phyloP scores from a whole-genome alignment of 2,329 filamentous ascomycete species.

The Truncatella angustata region DNA sequence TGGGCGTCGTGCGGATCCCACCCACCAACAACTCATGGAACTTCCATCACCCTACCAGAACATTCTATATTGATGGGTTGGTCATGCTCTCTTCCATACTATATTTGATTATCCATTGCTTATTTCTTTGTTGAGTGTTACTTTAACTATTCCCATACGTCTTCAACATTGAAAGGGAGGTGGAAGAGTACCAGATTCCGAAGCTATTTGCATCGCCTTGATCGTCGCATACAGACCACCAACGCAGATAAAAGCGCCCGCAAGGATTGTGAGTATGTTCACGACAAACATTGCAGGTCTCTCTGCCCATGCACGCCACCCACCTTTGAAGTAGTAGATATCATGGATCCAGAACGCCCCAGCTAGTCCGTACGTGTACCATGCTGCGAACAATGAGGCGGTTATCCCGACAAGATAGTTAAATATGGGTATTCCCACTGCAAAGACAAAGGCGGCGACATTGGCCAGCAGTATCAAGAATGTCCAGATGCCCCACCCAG shows the following conservation, averaged over 20 bases:
- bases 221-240: conserved; percentile 50
- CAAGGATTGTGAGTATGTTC: conserved; percentile 39
- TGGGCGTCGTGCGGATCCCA: too few relatives aligned
- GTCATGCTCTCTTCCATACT: too few relatives aligned
- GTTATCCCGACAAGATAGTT: conserved; percentile 51
- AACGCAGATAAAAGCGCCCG: conserved; percentile 47
- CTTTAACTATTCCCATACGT: neutral
- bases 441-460: conserved; percentile 38
- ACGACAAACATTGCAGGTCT: conserved; percentile 36
- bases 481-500: conserved; percentile 47
- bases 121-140: neutral
- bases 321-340: conserved; percentile 39
- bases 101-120: neutral
- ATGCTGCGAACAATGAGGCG: conserved; percentile 49
- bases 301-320: conserved; percentile 34
- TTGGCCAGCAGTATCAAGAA: conserved; percentile 44
- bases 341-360: conserved; percentile 53
- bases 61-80: too few relatives aligned
- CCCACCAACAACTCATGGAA: too few relatives aligned
- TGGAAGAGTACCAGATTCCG: conserved; percentile 22
- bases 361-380: conserved; percentile 53
- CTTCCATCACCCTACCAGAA: too few relatives aligned
- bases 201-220: conserved; percentile 24
- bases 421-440: conserved; percentile 51
- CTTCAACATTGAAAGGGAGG: conserved; percentile 27